These are phyloP conservation scores for Asterophora parasitica DNA, from an alignment of 768 basidiomycete genomes.

Conservation along the genomic window DNA sequence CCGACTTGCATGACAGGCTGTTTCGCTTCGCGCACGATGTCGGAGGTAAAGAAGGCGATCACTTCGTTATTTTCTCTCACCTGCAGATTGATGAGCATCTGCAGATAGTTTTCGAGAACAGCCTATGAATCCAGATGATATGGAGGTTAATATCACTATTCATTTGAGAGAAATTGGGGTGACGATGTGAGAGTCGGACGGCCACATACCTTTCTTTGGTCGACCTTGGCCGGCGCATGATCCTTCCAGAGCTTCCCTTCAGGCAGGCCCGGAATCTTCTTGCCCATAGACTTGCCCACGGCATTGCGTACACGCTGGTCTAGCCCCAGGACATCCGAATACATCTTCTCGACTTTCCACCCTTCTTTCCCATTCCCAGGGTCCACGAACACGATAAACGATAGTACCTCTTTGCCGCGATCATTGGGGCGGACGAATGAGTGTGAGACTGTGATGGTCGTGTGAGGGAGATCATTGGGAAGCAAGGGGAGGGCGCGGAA, in stretches of 20 bases:
- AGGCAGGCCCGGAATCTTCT: slow-evolving; percentile 77
- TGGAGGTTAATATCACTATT: slow-evolving; percentile 3
- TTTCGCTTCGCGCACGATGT: slow-evolving; percentile 72
- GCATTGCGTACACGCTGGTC: slow-evolving; percentile 72
- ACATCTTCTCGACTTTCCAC: slow-evolving; percentile 90
- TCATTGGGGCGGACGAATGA: slow-evolving; percentile 88
- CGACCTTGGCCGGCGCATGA: slow-evolving; percentile 93
- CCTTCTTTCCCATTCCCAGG: slow-evolving; percentile 66
- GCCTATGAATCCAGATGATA: slow-evolving; percentile 34
- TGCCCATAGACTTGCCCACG: slow-evolving; percentile 64
- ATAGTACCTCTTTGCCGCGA: slow-evolving; percentile 86
- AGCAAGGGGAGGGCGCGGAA: slow-evolving; percentile 75
- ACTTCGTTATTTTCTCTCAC: slow-evolving; percentile 87
- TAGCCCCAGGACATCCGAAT: slow-evolving; percentile 85
- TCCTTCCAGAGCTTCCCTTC: slow-evolving; percentile 96
- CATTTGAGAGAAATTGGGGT: neutral
- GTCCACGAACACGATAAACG: slow-evolving; percentile 76
- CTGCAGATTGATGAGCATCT: slow-evolving; percentile 74
- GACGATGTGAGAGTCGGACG: neutral
- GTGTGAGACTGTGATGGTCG: slow-evolving; percentile 65
- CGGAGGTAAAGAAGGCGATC: slow-evolving; percentile 88
- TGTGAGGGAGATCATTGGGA: slow-evolving; percentile 66
- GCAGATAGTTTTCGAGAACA: slow-evolving; percentile 81
- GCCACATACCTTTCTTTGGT: slow-evolving; percentile 82
- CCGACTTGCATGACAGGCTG: slow-evolving; percentile 76